phyloP scores from a whole-genome alignment of 2,329 filamentous ascomycete species.

The Orbilia javanica region DNA sequence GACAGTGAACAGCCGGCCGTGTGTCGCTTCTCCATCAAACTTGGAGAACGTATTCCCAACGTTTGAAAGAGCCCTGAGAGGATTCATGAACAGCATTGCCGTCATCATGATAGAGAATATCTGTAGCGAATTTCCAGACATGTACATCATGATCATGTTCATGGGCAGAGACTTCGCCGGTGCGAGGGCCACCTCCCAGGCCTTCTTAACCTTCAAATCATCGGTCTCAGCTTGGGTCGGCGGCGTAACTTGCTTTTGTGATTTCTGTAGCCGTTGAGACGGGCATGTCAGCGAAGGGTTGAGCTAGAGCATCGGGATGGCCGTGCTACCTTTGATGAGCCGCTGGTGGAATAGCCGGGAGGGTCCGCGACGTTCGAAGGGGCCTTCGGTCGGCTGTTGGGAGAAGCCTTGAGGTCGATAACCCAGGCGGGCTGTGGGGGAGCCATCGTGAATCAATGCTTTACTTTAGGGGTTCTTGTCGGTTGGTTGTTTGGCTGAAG shows the following conservation, averaged over 20 bases:
- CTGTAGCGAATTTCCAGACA: slow-evolving; percentile 97
- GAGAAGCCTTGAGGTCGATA: slow-evolving; percentile 79
- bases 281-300: slow-evolving; percentile 64
- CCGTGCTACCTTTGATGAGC: slow-evolving; percentile 59
- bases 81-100: slow-evolving; percentile 98
- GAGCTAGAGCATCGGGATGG: slow-evolving; percentile 63
- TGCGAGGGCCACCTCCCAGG: slow-evolving; percentile 95
- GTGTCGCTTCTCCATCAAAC: slow-evolving; percentile 85
- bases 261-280: slow-evolving; percentile 62
- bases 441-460: slow-evolving; percentile 32
- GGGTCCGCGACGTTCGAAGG: slow-evolving; percentile 80
- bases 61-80: slow-evolving; percentile 82
- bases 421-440: slow-evolving; percentile 74
- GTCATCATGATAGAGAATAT: slow-evolving; percentile 99
- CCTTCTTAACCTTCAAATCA: slow-evolving; percentile 96
- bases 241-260: slow-evolving; percentile 71
- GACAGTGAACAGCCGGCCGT: slow-evolving; percentile 77
- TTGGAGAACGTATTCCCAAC: slow-evolving; percentile 91
- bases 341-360: slow-evolving; percentile 78
- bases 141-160: slow-evolving; percentile 99
- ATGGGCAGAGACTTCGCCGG: slow-evolving; percentile 95
- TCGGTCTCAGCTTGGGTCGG: slow-evolving; percentile 89
- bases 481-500: not conserved
- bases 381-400: slow-evolving; percentile 75
- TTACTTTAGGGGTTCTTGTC: not conserved